Evolutionary conservation across 1,139 yeast species (phyloP).

Genomic region (Williopsis jadinii): DNA sequence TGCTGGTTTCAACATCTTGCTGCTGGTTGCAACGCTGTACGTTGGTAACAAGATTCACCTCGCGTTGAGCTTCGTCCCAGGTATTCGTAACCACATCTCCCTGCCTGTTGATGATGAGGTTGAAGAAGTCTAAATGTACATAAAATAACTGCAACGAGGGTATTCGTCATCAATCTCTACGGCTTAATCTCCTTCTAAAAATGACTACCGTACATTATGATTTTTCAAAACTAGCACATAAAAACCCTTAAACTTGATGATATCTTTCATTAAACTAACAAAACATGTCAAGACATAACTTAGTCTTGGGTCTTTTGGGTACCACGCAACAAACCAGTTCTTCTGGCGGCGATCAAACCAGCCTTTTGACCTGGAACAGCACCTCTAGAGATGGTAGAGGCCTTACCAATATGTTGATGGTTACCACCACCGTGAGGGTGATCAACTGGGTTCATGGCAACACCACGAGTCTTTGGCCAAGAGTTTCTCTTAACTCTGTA

Average conservation of each 20-base stretch:
- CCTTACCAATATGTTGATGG: conserved; percentile 99
- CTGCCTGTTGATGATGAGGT: too few relatives aligned
- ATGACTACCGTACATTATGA: conserved; percentile 8
- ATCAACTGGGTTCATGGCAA: conserved; percentile 99
- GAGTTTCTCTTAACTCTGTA: conserved; percentile 98
- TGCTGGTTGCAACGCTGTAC: conserved; percentile 26
- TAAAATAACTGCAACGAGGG: too few relatives aligned
- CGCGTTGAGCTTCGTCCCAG: not conserved
- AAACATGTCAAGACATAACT: conserved; percentile 23
- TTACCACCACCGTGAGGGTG: conserved; percentile 99
- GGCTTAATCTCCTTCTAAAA: not conserved
- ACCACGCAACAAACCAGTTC: conserved; percentile 99
- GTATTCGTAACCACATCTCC: too few relatives aligned
- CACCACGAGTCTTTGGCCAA: conserved; percentile 99
- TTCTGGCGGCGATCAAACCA: conserved; percentile 99
- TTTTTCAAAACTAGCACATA: conserved; percentile 12
- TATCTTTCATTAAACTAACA: conserved; percentile 11
- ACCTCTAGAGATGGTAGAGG: conserved; percentile 99
- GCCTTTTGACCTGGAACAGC: conserved; percentile 99
- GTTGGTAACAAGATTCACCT: conserved; percentile 16
- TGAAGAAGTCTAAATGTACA: too few relatives aligned
- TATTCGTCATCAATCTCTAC: too few relatives aligned
- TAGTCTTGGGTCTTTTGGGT: conserved; percentile 94
- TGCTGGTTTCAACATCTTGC: conserved; percentile 35
- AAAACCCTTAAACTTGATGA: conserved; percentile 10